phyloP scores from a whole-genome alignment of 176 grass and related monocot species.

The Carex kokanica region DNA sequence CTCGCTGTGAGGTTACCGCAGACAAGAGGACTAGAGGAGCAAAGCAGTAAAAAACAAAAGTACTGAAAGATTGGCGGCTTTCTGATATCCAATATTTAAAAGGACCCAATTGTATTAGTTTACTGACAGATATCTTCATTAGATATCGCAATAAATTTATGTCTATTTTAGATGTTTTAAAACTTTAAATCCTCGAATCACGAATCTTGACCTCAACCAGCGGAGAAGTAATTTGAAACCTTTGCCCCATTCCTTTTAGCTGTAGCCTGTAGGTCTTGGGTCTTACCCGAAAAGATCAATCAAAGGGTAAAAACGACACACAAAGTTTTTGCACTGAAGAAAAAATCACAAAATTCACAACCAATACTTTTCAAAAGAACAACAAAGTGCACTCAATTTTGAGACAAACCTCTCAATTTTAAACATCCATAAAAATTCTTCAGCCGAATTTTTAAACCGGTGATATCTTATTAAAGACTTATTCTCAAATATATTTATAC shows the following conservation, averaged over 20 bases:
- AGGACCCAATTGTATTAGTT: conserved; percentile 23
- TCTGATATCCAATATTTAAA: conserved; percentile 9
- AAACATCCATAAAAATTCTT: too few species aligned
- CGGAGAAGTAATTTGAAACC: neutral
- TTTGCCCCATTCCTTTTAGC: too few species aligned
- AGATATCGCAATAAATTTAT: conserved; percentile 6
- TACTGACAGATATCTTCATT: neutral
- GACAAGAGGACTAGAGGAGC: neutral
- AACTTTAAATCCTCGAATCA: neutral
- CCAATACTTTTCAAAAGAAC: neutral
- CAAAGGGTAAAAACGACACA: neutral
- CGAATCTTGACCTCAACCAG: neutral
- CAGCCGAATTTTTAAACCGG: too few species aligned
- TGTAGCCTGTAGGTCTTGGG: neutral
- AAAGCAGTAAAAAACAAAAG: neutral
- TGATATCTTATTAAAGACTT: too few species aligned
- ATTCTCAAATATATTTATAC: neutral
- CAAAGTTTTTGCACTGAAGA: neutral
- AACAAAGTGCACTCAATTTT: conserved; percentile 6
- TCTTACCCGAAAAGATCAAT: neutral
- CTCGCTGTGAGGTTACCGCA: conserved; percentile 21
- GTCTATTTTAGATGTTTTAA: neutral
- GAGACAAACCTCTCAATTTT: too few species aligned
- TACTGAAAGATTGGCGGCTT: conserved; percentile 24
- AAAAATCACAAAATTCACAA: too few species aligned